Evolutionary conservation across 768 basidiomycete species (phyloP).

Genomic region (Pulveroboletus sp.): DNA sequence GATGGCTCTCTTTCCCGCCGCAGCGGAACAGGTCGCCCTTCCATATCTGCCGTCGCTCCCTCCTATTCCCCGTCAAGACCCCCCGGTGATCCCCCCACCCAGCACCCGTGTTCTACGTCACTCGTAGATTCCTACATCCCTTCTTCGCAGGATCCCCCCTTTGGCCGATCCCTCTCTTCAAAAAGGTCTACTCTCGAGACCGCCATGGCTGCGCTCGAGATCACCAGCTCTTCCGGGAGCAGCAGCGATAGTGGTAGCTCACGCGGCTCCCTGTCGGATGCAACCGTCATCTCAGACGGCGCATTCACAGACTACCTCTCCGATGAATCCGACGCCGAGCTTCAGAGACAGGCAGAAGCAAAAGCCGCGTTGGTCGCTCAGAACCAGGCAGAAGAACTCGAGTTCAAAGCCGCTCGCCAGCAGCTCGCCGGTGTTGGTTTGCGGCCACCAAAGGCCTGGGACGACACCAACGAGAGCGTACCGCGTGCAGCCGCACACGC

Average conservation of each 20-base stretch:
- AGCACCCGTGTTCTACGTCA: conserved; percentile 18
- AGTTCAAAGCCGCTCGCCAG: conserved; percentile 78
- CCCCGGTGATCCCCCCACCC: conserved; percentile 17
- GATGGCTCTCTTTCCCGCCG: conserved; percentile 46
- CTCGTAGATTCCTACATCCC: conserved; percentile 20
- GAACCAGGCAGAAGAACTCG: conserved; percentile 74
- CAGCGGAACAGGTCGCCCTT: conserved; percentile 46
- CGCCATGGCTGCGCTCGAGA: conserved; percentile 37
- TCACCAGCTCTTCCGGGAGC: conserved; percentile 50
- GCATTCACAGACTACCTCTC: conserved; percentile 89
- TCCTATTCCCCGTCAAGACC: conserved; percentile 24
- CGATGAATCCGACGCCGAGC: conserved; percentile 89
- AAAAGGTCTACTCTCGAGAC: conserved; percentile 36
- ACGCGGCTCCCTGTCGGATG: conserved; percentile 61
- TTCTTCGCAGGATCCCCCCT: conserved; percentile 29
- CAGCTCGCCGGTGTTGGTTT: conserved; percentile 73
- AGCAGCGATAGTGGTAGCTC: conserved; percentile 54
- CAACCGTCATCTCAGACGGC: conserved; percentile 81
- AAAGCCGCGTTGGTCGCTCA: conserved; percentile 77
- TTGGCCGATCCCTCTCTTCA: conserved; percentile 33
- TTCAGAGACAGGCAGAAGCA: conserved; percentile 83
- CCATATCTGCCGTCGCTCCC: conserved; percentile 40
- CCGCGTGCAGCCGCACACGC: conserved; percentile 25
- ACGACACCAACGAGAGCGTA: conserved; percentile 43
- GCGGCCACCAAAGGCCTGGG: conserved; percentile 77